Evolutionary conservation across 164 flowering plant species (phyloP), one percentile per base, ranked within the genome.

Genomic region (Berberis vulgaris): DNA sequence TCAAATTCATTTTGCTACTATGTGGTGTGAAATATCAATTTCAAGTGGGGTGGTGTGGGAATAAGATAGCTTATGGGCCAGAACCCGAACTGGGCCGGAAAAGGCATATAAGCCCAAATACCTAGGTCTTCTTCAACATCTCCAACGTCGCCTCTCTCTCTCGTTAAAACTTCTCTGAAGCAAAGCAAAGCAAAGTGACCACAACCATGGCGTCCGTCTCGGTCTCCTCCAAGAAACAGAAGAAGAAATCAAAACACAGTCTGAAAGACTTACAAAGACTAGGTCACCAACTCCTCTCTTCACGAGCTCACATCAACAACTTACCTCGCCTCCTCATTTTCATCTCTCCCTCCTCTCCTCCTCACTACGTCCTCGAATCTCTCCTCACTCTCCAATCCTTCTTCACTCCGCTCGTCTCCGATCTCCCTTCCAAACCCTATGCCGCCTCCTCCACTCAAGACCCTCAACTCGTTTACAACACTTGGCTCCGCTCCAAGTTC

Each of bases 251-350:
- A 4, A 52, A 52, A 6, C n/a, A 52, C 54, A 7, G 4, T 7
- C 70, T 89, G 6, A 64, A 80, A 12, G 84, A 87, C 4, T 71
- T 89, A 44, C 84, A 83, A 75, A 69, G 70, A 72, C 80, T 91
- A 39, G 98, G 96, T 0, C 70, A 63, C 46, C 73, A 87, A 63
- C 91, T 92, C 0, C 86, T 87, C 43, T 74, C 91, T 5, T 93
- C 98, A 0, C 64, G 86, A 62, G 75, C 84, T 7, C 86, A 90
- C 85, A 67, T 89, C 77, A 91, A 91, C 84, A 90, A 88, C 71
- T 82, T 87, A 26, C 92, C 97, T 66, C 57, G 76, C 57, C 89
- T 94, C 61, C 85, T 88, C 72, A 26, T 72, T 43, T 73, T 72
- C 77, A 58, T 87, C 64, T 77, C 82, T 10, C 79, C 86, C 1